These are phyloP conservation scores for Suillus placidus DNA, from an alignment of 768 basidiomycete species.

Conservation along the genomic window DNA sequence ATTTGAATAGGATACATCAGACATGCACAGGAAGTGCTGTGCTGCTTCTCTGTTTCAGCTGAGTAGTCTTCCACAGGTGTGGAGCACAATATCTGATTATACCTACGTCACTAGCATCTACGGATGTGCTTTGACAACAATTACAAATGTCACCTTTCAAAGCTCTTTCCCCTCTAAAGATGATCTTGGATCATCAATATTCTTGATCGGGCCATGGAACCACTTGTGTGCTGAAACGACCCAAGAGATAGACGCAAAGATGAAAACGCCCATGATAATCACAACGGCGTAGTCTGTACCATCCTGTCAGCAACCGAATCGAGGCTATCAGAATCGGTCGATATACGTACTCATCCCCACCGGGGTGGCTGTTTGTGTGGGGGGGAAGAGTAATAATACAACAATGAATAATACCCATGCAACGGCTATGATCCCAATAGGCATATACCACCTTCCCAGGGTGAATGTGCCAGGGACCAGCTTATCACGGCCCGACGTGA, in stretches of 20 bases:
- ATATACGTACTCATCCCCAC: conserved; percentile 57
- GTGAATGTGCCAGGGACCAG: conserved; percentile 62
- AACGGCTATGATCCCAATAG: conserved; percentile 62
- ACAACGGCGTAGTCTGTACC: conserved; percentile 67
- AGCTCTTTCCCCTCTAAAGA: conserved; percentile 19
- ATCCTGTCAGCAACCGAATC: conserved; percentile 7
- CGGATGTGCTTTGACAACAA: background rate
- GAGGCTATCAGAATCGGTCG: background rate
- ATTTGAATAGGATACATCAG: background rate
- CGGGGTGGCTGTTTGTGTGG: conserved; percentile 41
- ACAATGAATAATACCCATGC: conserved; percentile 68
- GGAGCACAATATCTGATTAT: background rate
- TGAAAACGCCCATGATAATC: conserved; percentile 63
- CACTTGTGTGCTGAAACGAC: conserved; percentile 66
- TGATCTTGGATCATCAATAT: conserved; percentile 34
- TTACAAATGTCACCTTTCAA: background rate
- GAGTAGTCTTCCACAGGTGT: too few relatives aligned
- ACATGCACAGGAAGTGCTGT: background rate
- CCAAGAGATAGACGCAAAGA: conserved; percentile 69
- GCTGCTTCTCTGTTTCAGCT: background rate
- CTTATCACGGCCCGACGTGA: conserved; percentile 65
- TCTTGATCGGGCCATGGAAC: conserved; percentile 70
- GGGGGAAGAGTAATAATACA: conserved; percentile 61
- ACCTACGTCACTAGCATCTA: background rate
- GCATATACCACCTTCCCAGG: conserved; percentile 62